A percentile compares a stretch with the other conserved stretches of the same genome.
Conservation (phyloP, 768 basidiomycete genomes). For the Paxillus involutus region DNA sequence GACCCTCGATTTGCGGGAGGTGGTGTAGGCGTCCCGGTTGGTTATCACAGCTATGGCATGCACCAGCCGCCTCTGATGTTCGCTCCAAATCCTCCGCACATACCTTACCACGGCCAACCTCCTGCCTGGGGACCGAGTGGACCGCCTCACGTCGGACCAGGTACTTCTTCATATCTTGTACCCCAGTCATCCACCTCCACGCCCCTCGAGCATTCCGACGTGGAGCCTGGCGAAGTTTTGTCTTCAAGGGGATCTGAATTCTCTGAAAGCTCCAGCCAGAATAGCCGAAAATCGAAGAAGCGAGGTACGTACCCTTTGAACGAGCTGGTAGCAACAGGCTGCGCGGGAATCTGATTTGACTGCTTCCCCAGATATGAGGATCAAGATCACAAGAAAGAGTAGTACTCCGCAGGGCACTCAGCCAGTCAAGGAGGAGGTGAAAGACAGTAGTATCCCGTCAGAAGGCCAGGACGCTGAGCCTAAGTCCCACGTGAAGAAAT, state of each 20-base stretch:
- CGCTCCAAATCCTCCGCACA: background rate
- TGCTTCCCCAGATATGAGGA: background rate
- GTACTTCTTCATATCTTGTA: background rate
- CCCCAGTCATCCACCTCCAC: background rate
- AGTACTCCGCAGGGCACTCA: background rate
- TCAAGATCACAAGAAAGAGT: background rate
- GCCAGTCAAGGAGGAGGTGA: slow-evolving; percentile 7
- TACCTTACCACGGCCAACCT: background rate
- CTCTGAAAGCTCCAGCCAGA: slow-evolving; percentile 20
- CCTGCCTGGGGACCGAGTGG: background rate
- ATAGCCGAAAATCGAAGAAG: slow-evolving; percentile 2
- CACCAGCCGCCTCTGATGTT: background rate
- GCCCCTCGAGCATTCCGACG: slow-evolving; percentile 3
- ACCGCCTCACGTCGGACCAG: slow-evolving; percentile 1
- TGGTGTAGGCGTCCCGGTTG: background rate
- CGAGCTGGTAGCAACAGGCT: background rate
- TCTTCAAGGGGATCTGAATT: slow-evolving; percentile 24
- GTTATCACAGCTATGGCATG: background rate
- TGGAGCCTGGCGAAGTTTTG: slow-evolving; percentile 27
- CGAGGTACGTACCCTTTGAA: slow-evolving; percentile 8
- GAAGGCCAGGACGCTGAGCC: background rate
- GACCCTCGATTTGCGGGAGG: slow-evolving; percentile 11
- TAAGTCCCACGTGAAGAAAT: slow-evolving; percentile 13
- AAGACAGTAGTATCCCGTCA: background rate
- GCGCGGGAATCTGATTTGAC: no score